A percentile compares a stretch with the other conserved stretches of the same genome.
Conservation (phyloP, 805 yeast genomes). For the Yarrowia yakushimensis region DNA sequence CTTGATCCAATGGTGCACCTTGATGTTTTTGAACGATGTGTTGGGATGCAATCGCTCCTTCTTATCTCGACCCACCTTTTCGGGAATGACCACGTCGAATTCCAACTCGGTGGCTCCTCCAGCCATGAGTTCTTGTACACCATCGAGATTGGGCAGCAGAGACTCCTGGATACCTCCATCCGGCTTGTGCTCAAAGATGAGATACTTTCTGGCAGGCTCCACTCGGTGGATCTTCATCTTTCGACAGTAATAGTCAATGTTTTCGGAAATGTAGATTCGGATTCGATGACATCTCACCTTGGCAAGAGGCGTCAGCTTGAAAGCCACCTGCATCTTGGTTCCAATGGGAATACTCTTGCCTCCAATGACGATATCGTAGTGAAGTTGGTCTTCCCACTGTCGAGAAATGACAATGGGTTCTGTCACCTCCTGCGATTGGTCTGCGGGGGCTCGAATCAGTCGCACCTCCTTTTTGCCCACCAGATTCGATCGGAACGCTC, state of each 20-base stretch:
- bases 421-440: constrained; percentile 75
- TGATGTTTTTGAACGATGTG: constrained; percentile 72
- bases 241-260: constrained; percentile 82
- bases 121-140: constrained; percentile 2
- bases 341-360: constrained; percentile 85
- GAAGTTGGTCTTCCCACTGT: constrained; percentile 90
- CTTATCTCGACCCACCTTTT: constrained; percentile 40
- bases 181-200: constrained; percentile 65
- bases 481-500: constrained; percentile 80
- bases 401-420: constrained; percentile 90
- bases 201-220: constrained; percentile 81
- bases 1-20: constrained; percentile 94
- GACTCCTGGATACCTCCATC: constrained; percentile 24
- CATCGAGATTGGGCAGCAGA: constrained; percentile 3
- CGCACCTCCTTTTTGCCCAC: constrained; percentile 59
- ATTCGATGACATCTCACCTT: constrained; percentile 84
- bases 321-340: constrained; percentile 77
- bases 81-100: constrained; percentile 81
- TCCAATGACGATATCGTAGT: constrained; percentile 86
- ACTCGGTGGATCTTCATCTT: constrained; percentile 84
- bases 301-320: constrained; percentile 79
- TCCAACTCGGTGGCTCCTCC: constrained; percentile 50
- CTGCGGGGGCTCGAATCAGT: constrained; percentile 72
- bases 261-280: constrained; percentile 81
- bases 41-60: constrained; percentile 61